Evolutionary conservation across 345 rosid genomes (phyloP), one percentile per base, ranked within the genome.

Genomic region (Brassica rapa): DNA sequence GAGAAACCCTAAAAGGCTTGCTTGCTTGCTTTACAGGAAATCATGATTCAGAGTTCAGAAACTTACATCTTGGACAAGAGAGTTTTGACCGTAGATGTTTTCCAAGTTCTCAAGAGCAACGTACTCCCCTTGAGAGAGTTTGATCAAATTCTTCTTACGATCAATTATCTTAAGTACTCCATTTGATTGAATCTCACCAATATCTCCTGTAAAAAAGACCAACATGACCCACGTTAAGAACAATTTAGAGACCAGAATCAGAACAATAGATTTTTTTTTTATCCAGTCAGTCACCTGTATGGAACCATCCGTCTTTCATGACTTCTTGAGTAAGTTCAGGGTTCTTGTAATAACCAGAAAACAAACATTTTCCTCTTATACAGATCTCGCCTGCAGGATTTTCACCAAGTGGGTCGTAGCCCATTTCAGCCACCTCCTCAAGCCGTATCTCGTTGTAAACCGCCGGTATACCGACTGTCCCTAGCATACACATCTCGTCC

Each of bases 401-500:
- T 64, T 85, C 84, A 2, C 83, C 91, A 0, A 95, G 88, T 5
- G 98, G 99, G 71, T 93, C 66, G 75, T 95, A 95, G 33, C 99
- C 97, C 99, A 95, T 91, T 59, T 95, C 99, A 0, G 98, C 78
- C 66, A 95, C 97, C 81, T 91, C 97, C 77, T 95, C 96, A 30
- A 95, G 92, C 59, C 93, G 83, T 62, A 95, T 33, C 80, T 95
- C 99, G 62, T 84, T 90, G 85, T 87, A 91, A 32, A 90, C 85
- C 1, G 87, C 83, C 4, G 87, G 86, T 4, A 82, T 11, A 3
- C 99, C 99, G 21, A 88, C 99, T 2, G 89, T 43, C 37, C 99
- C 99, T 80, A 91, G 72, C 94, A 92, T 88, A 87, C 91, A 89
- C 91, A 95, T 95, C 81, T 95, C 99, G 64, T 95, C 98, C 0